phyloP scores from a whole-genome alignment of 2,329 filamentous ascomycete genomes.

The Claviceps humidiphila region DNA sequence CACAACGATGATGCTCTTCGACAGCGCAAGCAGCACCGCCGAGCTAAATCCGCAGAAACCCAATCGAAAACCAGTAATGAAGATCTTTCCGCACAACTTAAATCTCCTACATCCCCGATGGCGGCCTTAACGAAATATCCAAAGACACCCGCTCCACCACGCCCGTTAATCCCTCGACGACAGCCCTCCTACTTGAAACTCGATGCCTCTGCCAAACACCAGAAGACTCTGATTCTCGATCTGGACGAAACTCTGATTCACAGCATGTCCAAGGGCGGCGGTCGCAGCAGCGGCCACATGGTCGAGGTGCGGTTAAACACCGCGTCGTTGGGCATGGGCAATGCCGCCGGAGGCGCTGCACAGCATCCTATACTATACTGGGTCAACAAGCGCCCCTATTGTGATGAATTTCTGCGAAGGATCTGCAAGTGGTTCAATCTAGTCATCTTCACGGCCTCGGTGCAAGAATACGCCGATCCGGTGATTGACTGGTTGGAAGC shows the following conservation, averaged over 20 bases:
- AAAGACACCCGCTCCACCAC: constrained; percentile 74
- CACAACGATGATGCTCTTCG: constrained; percentile 65
- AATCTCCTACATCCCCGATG: constrained; percentile 81
- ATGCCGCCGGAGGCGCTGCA: constrained; percentile 49
- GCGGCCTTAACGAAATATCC: constrained; percentile 77
- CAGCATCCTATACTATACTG: constrained; percentile 97
- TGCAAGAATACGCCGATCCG: constrained; percentile 96
- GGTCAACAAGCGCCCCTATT: constrained; percentile 93
- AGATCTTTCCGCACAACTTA: constrained; percentile 66
- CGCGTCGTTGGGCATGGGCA: constrained; percentile 49
- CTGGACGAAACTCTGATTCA: constrained; percentile 96
- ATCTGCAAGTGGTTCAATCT: constrained; percentile 97
- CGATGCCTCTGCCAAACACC: constrained; percentile 43
- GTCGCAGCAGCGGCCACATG: constrained; percentile 91
- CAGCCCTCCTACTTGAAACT: constrained; percentile 75
- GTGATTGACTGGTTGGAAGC: constrained; percentile 98
- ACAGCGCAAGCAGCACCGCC: constrained; percentile 59
- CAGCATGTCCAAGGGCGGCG: constrained; percentile 82
- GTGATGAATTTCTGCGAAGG: constrained; percentile 86
- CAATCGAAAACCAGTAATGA: constrained; percentile 28
- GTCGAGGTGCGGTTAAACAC: constrained; percentile 87
- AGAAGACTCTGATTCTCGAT: constrained; percentile 91
- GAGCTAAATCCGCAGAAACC: constrained; percentile 37
- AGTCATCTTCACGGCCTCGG: constrained; percentile 90
- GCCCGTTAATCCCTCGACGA: constrained; percentile 76